These are phyloP conservation scores for Sarcodon sp. DNA, from an alignment of 768 basidiomycete species.

Conservation along the genomic window DNA sequence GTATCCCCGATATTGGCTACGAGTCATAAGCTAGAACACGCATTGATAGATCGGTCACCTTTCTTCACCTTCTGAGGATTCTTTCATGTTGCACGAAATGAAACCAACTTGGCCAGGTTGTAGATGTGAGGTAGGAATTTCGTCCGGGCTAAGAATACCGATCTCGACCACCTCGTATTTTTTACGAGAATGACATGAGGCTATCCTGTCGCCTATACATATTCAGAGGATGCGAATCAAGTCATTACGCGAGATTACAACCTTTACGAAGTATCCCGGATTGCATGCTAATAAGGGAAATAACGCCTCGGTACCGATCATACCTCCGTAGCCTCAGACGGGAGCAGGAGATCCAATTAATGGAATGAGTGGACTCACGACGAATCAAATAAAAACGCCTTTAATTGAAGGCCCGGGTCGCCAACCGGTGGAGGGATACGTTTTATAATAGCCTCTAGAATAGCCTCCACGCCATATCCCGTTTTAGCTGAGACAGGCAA, in stretches of 20 bases:
- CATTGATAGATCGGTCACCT: neutral
- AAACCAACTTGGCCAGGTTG: constrained; percentile 79
- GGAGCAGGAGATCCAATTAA: neutral
- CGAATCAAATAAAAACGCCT: constrained; percentile 89
- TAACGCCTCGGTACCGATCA: constrained; percentile 92
- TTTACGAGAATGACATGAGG: constrained; percentile 73
- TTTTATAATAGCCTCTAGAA: constrained; percentile 71
- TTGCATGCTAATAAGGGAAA: constrained; percentile 78
- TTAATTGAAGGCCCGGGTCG: constrained; percentile 37
- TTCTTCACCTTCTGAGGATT: constrained; percentile 73
- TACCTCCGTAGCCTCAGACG: constrained; percentile 38
- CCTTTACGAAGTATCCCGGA: constrained; percentile 77
- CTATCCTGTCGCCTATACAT: constrained; percentile 73
- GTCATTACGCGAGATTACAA: constrained; percentile 12
- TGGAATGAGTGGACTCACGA: constrained; percentile 35
- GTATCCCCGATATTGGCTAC: constrained; percentile 93
- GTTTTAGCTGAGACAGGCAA: constrained; percentile 88
- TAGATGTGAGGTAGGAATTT: constrained; percentile 56
- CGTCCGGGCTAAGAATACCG: constrained; percentile 85
- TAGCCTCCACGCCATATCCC: constrained; percentile 65
- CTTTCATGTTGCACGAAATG: constrained; percentile 96
- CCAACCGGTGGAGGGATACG: constrained; percentile 76
- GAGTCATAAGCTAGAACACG: constrained; percentile 1
- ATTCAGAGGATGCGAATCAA: neutral
- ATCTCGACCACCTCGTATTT: constrained; percentile 84